These are phyloP conservation scores for Fusarium sp. DNA, from an alignment of 2,329 filamentous ascomycete species.

Conservation along the genomic window DNA sequence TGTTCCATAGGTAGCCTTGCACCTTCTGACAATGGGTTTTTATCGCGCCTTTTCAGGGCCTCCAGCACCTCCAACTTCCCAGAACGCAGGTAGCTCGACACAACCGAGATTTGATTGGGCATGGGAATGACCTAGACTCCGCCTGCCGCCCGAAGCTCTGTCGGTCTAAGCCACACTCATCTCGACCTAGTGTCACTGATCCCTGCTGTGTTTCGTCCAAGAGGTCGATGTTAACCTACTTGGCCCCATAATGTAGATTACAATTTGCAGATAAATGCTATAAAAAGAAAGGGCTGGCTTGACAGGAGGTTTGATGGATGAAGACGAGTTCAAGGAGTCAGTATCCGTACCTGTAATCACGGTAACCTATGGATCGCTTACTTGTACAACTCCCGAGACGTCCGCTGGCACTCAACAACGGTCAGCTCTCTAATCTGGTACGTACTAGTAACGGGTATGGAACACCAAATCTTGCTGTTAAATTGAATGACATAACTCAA, in stretches of 20 bases:
- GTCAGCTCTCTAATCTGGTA: background rate
- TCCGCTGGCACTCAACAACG: slow-evolving; percentile 1
- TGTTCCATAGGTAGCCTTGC: background rate
- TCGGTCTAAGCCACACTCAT: slow-evolving; percentile 47
- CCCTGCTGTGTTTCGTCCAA: slow-evolving; percentile 21
- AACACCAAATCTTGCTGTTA: background rate
- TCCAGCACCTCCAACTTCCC: slow-evolving; percentile 36
- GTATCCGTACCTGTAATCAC: background rate
- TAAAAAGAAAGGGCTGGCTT: slow-evolving; percentile 26
- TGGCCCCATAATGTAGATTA: slow-evolving; percentile 17
- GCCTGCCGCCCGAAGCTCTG: slow-evolving; percentile 39
- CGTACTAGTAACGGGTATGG: background rate
- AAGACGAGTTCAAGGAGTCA: background rate
- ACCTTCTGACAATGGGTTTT: slow-evolving; percentile 37
- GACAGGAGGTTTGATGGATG: slow-evolving; percentile 5
- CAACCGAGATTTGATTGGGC: slow-evolving; percentile 28
- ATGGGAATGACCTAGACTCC: slow-evolving; percentile 12
- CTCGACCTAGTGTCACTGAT: slow-evolving; percentile 20
- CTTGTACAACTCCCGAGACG: background rate
- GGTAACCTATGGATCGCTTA: background rate
- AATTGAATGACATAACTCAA: background rate
- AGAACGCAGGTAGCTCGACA: slow-evolving; percentile 15
- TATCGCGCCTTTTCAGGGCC: slow-evolving; percentile 33
- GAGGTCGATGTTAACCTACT: slow-evolving; percentile 12
- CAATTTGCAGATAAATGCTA: slow-evolving; percentile 30